A percentile compares a stretch with the other conserved stretches of the same genome.
Conservation (phyloP, 176 grass and related monocot genomes). For the Bolboschoenus planiculmis region DNA sequence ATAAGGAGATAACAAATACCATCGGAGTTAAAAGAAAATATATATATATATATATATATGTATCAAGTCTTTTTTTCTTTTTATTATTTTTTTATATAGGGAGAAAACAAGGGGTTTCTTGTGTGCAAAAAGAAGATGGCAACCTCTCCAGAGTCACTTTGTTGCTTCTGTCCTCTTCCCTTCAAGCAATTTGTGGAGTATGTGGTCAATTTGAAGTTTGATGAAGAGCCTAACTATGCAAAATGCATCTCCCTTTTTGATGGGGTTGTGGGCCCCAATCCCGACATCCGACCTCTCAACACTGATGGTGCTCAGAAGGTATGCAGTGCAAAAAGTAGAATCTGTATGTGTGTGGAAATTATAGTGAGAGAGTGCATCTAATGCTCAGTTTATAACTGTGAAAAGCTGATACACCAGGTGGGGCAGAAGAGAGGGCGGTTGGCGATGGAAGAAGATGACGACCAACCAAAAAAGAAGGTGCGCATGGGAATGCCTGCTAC, state of each 20-base stretch:
- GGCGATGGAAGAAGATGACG: conserved; percentile 87
- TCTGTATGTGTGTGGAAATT: background rate
- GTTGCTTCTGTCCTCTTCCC: conserved; percentile 72
- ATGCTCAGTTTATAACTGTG: conserved; percentile 43
- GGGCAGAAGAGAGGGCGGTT: conserved; percentile 94
- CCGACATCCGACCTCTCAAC: conserved; percentile 93
- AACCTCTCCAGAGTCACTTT: conserved; percentile 82
- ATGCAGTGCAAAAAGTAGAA: conserved; percentile 12
- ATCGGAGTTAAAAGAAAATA: background rate
- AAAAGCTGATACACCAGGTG: conserved; percentile 88
- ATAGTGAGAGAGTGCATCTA: conserved; percentile 28
- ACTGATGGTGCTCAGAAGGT: conserved; percentile 99
- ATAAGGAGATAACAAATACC: no score
- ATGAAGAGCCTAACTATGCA: conserved; percentile 96
- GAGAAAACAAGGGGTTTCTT: conserved; percentile 96
- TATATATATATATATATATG: no score
- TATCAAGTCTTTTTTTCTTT: background rate
- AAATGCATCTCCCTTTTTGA: conserved; percentile 94
- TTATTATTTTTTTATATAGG: conserved; percentile 33
- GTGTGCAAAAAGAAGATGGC: conserved; percentile 99
- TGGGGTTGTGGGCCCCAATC: conserved; percentile 85
- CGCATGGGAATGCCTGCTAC: conserved; percentile 95
- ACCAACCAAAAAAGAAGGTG: conserved; percentile 93
- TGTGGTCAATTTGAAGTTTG: conserved; percentile 99
- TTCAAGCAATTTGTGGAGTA: conserved; percentile 94